Percentiles rank a stretch among this genome's conserved stretches.
Evolutionary conservation across 2,329 filamentous ascomycete species (phyloP).

Genomic region (Aspergillus texensis): DNA sequence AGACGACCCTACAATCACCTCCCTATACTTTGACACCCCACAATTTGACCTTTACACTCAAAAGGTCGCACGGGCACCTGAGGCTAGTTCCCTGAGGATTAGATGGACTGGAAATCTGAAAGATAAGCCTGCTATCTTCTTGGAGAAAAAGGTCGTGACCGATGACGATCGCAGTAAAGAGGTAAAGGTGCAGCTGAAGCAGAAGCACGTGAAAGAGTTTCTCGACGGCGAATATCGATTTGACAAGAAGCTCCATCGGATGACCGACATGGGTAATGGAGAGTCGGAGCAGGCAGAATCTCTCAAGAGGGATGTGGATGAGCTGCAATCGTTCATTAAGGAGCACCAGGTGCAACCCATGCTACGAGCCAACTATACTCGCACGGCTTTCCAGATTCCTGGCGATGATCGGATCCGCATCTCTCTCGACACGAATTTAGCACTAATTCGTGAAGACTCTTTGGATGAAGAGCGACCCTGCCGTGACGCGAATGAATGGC

Average conservation of each 20-base stretch:
- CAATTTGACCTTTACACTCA: slow-evolving; percentile 83
- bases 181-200: slow-evolving; percentile 81
- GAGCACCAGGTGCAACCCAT: slow-evolving; percentile 79
- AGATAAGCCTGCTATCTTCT: slow-evolving; percentile 74
- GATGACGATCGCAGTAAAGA: slow-evolving; percentile 78
- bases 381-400: slow-evolving; percentile 95
- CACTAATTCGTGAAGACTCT: slow-evolving; percentile 75
- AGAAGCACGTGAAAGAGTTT: slow-evolving; percentile 89
- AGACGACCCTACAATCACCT: slow-evolving; percentile 85
- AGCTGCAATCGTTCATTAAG: slow-evolving; percentile 79
- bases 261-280: slow-evolving; percentile 73
- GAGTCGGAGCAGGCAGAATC: slow-evolving; percentile 66
- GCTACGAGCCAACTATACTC: slow-evolving; percentile 87
- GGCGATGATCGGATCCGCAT: slow-evolving; percentile 87
- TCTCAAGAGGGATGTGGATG: slow-evolving; percentile 71
- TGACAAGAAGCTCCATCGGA: slow-evolving; percentile 87
- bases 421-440: slow-evolving; percentile 88
- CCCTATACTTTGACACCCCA: slow-evolving; percentile 90
- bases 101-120: slow-evolving; percentile 89
- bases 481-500: slow-evolving; percentile 86
- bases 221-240: slow-evolving; percentile 85
- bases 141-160: slow-evolving; percentile 88
- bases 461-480: slow-evolving; percentile 84
- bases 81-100: slow-evolving; percentile 80
- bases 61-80: slow-evolving; percentile 75